phyloP scores from a whole-genome alignment of 2,329 filamentous ascomycete genomes.

The Coleophoma crateriformis region DNA sequence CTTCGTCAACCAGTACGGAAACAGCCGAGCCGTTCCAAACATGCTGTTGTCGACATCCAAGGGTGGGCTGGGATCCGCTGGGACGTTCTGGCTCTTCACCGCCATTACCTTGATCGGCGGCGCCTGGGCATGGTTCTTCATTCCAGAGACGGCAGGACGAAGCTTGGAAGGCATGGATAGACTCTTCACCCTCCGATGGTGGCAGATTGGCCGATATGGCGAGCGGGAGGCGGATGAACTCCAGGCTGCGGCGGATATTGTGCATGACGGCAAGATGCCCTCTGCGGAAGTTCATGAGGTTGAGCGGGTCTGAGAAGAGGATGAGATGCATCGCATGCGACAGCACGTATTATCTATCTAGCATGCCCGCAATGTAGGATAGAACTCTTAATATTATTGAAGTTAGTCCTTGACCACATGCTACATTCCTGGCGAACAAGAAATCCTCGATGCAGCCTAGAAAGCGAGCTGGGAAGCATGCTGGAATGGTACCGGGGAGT shows the following conservation, averaged over 20 bases:
- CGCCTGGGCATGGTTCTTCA: conserved; percentile 64
- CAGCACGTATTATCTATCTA: too few relatives aligned
- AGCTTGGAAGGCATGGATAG: conserved; percentile 65
- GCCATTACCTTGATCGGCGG: conserved; percentile 63
- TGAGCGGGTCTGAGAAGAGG: conserved; percentile 5
- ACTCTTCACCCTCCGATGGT: conserved; percentile 69
- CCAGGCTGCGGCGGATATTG: conserved; percentile 33
- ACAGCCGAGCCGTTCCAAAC: conserved; percentile 66
- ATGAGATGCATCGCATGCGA: neutral
- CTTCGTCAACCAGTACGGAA: conserved; percentile 75
- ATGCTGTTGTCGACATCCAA: conserved; percentile 53
- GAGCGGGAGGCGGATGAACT: conserved; percentile 43
- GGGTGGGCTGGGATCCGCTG: conserved; percentile 46
- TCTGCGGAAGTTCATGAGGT: conserved; percentile 20
- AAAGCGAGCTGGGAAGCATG: too few relatives aligned
- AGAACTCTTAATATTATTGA: too few relatives aligned
- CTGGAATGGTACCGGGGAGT: too few relatives aligned
- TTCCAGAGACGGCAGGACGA: conserved; percentile 68
- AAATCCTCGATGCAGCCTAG: too few relatives aligned
- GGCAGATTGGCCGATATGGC: conserved; percentile 59
- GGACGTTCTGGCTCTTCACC: conserved; percentile 74
- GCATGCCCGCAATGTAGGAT: too few relatives aligned
- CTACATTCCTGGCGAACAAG: too few relatives aligned
- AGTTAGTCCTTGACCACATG: too few relatives aligned
- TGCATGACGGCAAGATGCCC: conserved; percentile 35